Evolutionary conservation across 208 protist species (phyloP), one percentile per base, ranked within the genome.

Genomic region (Wallacemonas sp.): DNA sequence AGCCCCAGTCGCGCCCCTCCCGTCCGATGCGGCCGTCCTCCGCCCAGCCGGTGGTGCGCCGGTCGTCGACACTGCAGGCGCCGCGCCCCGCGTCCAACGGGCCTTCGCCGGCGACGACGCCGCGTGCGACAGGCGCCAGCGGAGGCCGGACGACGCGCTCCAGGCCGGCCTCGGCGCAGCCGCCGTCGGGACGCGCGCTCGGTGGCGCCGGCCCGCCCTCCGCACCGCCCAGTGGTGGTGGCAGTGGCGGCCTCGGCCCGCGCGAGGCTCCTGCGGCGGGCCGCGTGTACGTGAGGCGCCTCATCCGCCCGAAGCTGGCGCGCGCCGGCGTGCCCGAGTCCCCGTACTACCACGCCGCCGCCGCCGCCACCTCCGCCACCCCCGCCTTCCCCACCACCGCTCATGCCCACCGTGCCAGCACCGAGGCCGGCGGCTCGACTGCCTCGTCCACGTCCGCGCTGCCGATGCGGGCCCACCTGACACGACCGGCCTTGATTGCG

Each of bases 251-350:
- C 42, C 16, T 14, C 48, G 31, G 22, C 52, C 7, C 52, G 14
- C 18, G 16, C 36, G 16, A n/a, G 12, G 32, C 36, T 16, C 36
- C 36, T 7, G 10, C 14, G 16, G 3, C 52, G 5, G 52, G 52
- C 16, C 52, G 32, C 14, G 52, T 59, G 14, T 59, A 59, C 31
- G 52, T 59, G 52, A 25, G 52, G 4, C 52, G 52, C 10, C 52
- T 59, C 4, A 23, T 59, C n/a, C 7, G 52, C 11, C 52, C 31
- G 14, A 36, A 59, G 10, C 10, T 22, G 11, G 31, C 22, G 20
- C 52, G 52, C 14, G 26, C 52, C 7, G 31, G 26, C 32, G 8
- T 59, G 14, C 32, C 52, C 4, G 18, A 10, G 16, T 59, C 52
- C 5, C 52, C 52, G 14, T 33, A 41, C 52, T 59, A 41, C 52